Percentiles rank a stretch among this genome's conserved stretches.
phyloP scores from a whole-genome alignment of 495 filamentous ascomycete genomes.

The Aspergillus steynii region DNA sequence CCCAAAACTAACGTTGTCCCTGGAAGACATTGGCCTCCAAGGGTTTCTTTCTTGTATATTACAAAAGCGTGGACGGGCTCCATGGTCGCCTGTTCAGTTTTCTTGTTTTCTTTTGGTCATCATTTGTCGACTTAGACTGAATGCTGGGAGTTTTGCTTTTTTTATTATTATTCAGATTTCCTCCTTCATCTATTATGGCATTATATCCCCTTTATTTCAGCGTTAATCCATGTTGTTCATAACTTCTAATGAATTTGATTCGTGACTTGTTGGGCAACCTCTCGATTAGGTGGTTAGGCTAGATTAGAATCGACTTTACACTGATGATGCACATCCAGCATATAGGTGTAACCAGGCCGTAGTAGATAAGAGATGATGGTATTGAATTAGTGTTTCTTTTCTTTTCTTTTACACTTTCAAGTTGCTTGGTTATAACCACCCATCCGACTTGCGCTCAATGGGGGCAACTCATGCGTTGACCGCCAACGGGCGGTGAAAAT shows the following conservation, averaged over 20 bases:
- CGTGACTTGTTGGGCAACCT: background rate
- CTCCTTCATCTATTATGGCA: background rate
- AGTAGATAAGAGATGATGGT: no score
- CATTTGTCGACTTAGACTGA: conserved; percentile 12
- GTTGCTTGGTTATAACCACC: background rate
- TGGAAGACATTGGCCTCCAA: background rate
- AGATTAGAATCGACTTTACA: no score
- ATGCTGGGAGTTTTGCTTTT: conserved; percentile 9
- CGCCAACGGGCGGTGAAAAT: background rate
- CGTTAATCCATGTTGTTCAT: background rate
- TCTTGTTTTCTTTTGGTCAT: conserved; percentile 8
- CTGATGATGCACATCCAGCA: no score
- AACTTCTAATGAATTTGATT: background rate
- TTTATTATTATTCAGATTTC: conserved; percentile 4
- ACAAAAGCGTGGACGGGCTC: conserved; percentile 46
- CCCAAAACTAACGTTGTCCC: background rate
- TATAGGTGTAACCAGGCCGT: no score
- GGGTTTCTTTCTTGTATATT: conserved; percentile 34
- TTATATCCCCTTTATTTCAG: background rate
- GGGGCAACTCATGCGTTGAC: background rate
- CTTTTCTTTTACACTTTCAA: conserved; percentile 1
- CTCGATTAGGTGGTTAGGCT: no score
- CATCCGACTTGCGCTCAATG: no score
- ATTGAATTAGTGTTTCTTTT: background rate
- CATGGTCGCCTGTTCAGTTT: conserved; percentile 24